These are phyloP conservation scores for Ambrosia hybrid DNA, from an alignment of 140 eudicot genomes.

Conservation along the genomic window DNA sequence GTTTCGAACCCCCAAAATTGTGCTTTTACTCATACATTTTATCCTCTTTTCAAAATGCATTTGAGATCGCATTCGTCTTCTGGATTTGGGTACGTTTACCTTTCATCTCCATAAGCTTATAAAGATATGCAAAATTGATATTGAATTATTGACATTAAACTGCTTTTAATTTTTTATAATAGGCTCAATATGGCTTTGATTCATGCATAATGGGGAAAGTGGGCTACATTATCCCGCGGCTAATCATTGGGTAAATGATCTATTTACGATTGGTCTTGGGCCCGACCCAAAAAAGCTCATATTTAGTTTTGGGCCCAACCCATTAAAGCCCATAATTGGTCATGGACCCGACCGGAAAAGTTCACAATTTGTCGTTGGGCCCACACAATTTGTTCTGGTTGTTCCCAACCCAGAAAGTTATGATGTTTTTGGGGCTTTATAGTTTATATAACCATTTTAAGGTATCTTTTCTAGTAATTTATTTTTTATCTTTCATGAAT, in stretches of 20 bases:
- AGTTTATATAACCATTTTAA: too few relatives aligned
- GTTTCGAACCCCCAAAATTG: slow-evolving; percentile 60
- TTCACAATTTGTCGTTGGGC: neutral
- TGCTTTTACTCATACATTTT: slow-evolving; percentile 58
- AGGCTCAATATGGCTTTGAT: neutral
- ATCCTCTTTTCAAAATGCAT: slow-evolving; percentile 67
- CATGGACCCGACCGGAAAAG: neutral
- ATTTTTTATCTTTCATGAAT: too few relatives aligned
- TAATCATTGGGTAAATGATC: neutral
- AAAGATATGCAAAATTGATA: neutral
- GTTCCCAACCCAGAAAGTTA: too few relatives aligned
- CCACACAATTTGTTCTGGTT: neutral
- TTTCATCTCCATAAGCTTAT: neutral
- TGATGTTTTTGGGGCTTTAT: too few relatives aligned
- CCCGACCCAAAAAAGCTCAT: neutral
- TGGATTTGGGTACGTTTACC: slow-evolving; percentile 56
- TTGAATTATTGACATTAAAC: neutral
- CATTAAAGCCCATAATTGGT: too few relatives aligned
- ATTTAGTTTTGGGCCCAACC: too few relatives aligned
- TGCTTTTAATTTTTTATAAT: too few relatives aligned
- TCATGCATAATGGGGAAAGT: neutral
- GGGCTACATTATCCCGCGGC: neutral
- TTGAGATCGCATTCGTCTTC: slow-evolving; percentile 74
- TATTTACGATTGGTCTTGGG: neutral
- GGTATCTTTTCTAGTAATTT: too few relatives aligned